phyloP scores from a whole-genome alignment of 768 basidiomycete species.

The Dioszegia crocea region DNA sequence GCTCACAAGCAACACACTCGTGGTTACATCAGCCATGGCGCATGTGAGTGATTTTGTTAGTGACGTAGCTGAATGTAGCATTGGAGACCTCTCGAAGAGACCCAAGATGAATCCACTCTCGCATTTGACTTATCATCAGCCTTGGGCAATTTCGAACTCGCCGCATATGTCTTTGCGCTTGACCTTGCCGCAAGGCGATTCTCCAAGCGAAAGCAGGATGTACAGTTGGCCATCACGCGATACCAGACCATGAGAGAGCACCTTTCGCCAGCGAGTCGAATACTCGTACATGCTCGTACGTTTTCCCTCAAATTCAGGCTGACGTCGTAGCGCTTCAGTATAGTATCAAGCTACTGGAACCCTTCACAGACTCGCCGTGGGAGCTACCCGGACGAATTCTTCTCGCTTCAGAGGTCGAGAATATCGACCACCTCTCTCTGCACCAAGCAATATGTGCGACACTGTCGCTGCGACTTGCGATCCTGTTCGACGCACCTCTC shows the following conservation, averaged over 20 bases:
- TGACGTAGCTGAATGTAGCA: conserved; percentile 5
- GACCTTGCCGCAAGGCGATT: conserved; percentile 15
- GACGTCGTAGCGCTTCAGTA: conserved; percentile 7
- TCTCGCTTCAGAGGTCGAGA: background rate
- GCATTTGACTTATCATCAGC: conserved; percentile 10
- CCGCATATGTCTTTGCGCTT: conserved; percentile 15
- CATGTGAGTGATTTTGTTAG: conserved; percentile 10
- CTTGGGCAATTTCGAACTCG: conserved; percentile 21
- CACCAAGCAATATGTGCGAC: conserved; percentile 8
- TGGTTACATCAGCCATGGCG: conserved; percentile 2
- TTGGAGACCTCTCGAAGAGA: conserved; percentile 11
- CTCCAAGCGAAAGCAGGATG: conserved; percentile 5
- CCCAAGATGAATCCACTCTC: background rate
- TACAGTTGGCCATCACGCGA: background rate
- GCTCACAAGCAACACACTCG: conserved; percentile 5
- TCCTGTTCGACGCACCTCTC: conserved; percentile 26
- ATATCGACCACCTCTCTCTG: background rate
- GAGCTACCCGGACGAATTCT: conserved; percentile 6
- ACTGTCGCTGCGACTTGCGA: conserved; percentile 15
- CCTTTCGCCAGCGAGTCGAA: background rate
- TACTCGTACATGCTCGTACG: conserved; percentile 16
- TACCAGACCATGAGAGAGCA: conserved; percentile 5
- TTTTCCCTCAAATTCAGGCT: background rate
- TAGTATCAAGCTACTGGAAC: background rate
- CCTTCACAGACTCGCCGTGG: conserved; percentile 4